Evolutionary conservation across 2,329 filamentous ascomycete genomes (phyloP), one percentile per base, ranked within the genome.

Genomic region (Mariannaea sp.): DNA sequence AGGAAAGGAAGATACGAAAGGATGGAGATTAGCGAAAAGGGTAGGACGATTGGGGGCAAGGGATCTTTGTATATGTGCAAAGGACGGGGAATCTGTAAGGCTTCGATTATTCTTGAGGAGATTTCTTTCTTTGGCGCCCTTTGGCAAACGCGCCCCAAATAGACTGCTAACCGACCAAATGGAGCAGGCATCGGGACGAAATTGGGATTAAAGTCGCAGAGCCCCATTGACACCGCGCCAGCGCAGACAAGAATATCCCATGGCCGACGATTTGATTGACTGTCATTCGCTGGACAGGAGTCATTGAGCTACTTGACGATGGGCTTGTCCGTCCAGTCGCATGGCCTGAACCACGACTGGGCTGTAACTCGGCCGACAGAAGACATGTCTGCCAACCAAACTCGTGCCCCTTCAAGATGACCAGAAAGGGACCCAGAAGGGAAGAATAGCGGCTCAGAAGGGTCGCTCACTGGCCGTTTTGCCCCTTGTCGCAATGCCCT

Each of bases 311-410:
- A 39, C n/a, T n/a, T n/a, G n/a, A n/a, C n/a, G n/a, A n/a, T n/a
- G n/a, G n/a, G n/a, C n/a, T n/a, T 40, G 30, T 43, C 48, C 50
- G 13, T 53, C 50, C 50, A 53, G 50, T 53, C 50, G 50, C 50
- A 36, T 22, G 24, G 42, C 43, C n/a, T 43, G 30, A 53, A 26
- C 27, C 36, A 33, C 42, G 33, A 16, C 49, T 40, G 41, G 49
- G 36, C 38, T 53, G 50, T 43, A 32, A 53, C 43, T 53, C 38
- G 50, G 38, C 19, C 39, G 30, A 42, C 20, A 36, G 35, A n/a
- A 19, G 16, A 50, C 29, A 29, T 41, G 27, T 19, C 40, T 24
- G 26, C 49, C 49, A 52, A 52, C 49, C 49, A 52, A 52, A 26
- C 13, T 26, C 27, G 19, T 17, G 22, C 42, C 42, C 27, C 42